These are phyloP conservation scores for Spencermartinsiella europaea DNA, from an alignment of 805 yeast species.

Conservation along the genomic window DNA sequence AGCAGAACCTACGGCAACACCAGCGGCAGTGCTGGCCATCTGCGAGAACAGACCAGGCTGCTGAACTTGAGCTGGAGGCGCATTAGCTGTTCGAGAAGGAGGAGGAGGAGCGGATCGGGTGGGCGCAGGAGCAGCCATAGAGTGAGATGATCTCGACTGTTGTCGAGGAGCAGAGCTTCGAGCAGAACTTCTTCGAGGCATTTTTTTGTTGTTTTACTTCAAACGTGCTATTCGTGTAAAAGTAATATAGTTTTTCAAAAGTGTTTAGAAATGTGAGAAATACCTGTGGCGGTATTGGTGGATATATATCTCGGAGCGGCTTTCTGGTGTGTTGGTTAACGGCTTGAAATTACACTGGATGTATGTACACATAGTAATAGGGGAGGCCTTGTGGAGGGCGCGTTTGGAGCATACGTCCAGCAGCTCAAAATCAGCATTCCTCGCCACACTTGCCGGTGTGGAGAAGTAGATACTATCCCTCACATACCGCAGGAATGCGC, in stretches of 20 bases:
- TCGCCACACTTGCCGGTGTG: not conserved
- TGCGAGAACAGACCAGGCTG: constrained; percentile 88
- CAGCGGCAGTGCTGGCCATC: constrained; percentile 99
- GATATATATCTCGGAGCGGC: too few relatives aligned
- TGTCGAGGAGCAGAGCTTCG: constrained; percentile 15
- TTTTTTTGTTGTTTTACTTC: too few relatives aligned
- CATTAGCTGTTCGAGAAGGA: constrained; percentile 37
- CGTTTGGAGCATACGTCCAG: constrained; percentile 1
- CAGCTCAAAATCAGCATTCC: not conserved
- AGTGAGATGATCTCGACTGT: constrained; percentile 24
- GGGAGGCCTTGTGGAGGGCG: too few relatives aligned
- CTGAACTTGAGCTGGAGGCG: constrained; percentile 39
- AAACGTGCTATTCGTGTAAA: too few relatives aligned
- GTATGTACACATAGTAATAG: too few relatives aligned
- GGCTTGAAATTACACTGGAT: too few relatives aligned
- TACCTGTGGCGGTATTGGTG: too few relatives aligned
- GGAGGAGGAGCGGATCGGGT: constrained; percentile 45
- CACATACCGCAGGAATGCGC: not conserved
- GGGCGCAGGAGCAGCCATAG: constrained; percentile 48
- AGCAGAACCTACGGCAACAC: constrained; percentile 98
- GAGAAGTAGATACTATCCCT: not conserved
- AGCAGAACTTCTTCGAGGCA: constrained; percentile 20
- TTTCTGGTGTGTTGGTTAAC: too few relatives aligned
- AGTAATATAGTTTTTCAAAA: too few relatives aligned
- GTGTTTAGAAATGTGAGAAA: too few relatives aligned